Base-by-base conservation (phyloP, 768 basidiomycete genomes). In the Suillus subluteus region DNA sequence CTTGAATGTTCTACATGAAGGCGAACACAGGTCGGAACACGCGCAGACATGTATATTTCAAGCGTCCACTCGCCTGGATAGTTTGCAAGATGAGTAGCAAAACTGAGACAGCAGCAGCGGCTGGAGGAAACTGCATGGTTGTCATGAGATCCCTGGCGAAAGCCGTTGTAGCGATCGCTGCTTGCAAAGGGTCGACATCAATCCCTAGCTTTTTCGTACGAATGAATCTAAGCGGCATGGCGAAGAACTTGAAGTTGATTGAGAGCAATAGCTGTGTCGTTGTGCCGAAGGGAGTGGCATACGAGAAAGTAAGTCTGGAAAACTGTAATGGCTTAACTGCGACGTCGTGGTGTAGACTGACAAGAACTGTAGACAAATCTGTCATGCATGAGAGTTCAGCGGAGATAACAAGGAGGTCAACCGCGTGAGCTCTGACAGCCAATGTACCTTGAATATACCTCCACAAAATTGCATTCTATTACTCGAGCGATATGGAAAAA, bases 51-150 rank as follows among this genome's bases (percentile, higher is more conserved):
- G 23, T 5, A 44, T 18, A 63, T 56, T 16, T 21, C 50, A 54
- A 21, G 30, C 3, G 9, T 38, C 26, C 12, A 56, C 75, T 69
- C 55, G 82, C 84, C 76, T 85, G 81, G 26, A 84, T 73, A 0
- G 82, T 83, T 68, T 84, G 74, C 62, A 85, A 74, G 18, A 86
- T 82, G 13, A 81, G 73, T 26, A 84, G 73, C 18, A 85, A 69
- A 5, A 83, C 67, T 0, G 78, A 77, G 6, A 82, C 75, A 0
- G 82, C 79, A 0, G 81, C 83, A 4, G 75, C 73, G 0, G 79
- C 83, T 1, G 84, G 83, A 18, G 83, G 81, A 66, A 85, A 84
- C 59, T 78, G 75, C 21, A 76, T 67, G 18, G 77, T 72, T 23
- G 76, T 72, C 9, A 80, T 70, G 6, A 82, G 68, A 58, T 80